Conservation (phyloP, 345 rosid genomes). For the Arabis alpina region DNA sequence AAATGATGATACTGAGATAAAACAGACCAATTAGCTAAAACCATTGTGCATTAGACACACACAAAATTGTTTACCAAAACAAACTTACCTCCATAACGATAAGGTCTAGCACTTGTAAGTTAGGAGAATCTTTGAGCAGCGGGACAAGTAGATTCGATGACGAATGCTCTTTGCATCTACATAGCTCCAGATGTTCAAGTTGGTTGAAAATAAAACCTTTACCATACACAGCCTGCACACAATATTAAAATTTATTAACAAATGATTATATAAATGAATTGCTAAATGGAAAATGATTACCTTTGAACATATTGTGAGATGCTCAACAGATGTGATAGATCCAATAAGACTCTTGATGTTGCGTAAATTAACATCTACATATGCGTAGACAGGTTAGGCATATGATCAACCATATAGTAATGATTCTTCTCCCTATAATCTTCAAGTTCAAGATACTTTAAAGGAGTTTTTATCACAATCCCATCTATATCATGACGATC, state of each 20-base stretch:
- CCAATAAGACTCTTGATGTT: slow-evolving; percentile 4
- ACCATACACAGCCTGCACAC: slow-evolving; percentile 1
- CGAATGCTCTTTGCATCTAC: neutral
- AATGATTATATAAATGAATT: neutral
- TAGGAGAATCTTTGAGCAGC: slow-evolving; percentile 16
- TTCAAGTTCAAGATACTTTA: neutral
- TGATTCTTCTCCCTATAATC: neutral
- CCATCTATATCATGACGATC: neutral
- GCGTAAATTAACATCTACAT: neutral
- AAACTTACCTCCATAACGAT: neutral
- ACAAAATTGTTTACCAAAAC: neutral
- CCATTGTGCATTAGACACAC: neutral
- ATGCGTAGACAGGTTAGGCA: slow-evolving; percentile 26
- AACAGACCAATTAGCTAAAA: neutral
- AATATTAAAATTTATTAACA: neutral
- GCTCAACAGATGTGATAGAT: slow-evolving; percentile 23
- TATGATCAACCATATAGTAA: slow-evolving; percentile 7
- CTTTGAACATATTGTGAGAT: slow-evolving; percentile 7
- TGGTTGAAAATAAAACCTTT: slow-evolving; percentile 19
- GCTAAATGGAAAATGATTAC: neutral
- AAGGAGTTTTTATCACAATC: slow-evolving; percentile 21
- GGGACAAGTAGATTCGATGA: neutral
- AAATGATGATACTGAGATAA: neutral
- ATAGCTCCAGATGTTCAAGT: slow-evolving; percentile 16
- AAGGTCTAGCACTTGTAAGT: neutral